Base-by-base conservation (phyloP, 2,329 filamentous ascomycete species). In the Orbilia quercus region DNA sequence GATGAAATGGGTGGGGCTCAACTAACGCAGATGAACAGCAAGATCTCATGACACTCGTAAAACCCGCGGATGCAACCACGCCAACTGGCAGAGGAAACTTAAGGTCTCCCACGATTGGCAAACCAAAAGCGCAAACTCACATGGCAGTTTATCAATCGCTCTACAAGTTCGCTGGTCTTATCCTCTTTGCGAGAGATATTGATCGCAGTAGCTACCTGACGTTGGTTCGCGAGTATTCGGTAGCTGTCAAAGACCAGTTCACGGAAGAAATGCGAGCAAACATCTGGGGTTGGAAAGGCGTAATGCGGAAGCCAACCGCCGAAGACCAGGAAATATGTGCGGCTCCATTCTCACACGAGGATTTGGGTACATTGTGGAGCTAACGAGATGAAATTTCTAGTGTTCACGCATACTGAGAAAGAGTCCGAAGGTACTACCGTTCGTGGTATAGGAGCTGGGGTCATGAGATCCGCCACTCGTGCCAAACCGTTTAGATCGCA, bases 321-420 rank as follows among this genome's bases (percentile, higher is more conserved):
- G 92, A 96, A 42, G 92, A 96, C 77, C 84, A 85, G 55, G 92
- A 96, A 64, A 83, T 96, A 0, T 85, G 76, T 77, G 67, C 25
- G 70, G 11, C 22, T n/a, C 25, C 9, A 25, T 36, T 22, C 18
- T 12, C 12, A 20, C 16, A 5, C 4, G 6, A 12, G n/a, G 3
- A 16, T 5, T 11, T 42, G 1, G 16, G 9, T 2, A 50, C 7
- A 25, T 50, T 12, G n/a, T 22, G 22, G 34, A 18, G 18, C 47
- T 58, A 40, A 58, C 50, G 22, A 7, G 1, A 9, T 20, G 6
- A 20, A 23, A 20, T 31, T 54, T 55, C 3, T 55, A 75, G 76
- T 98, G n/a, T 98, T 98, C 80, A 95, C 92, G 0, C 87, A 90
- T 1, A 89, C 91, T 78, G 93, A 97, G 79, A 96, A 96, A 79